Evolutionary conservation across 2,329 filamentous ascomycete species (phyloP), one percentile per base, ranked within the genome.

Genomic region (Atkinsonella texensis): DNA sequence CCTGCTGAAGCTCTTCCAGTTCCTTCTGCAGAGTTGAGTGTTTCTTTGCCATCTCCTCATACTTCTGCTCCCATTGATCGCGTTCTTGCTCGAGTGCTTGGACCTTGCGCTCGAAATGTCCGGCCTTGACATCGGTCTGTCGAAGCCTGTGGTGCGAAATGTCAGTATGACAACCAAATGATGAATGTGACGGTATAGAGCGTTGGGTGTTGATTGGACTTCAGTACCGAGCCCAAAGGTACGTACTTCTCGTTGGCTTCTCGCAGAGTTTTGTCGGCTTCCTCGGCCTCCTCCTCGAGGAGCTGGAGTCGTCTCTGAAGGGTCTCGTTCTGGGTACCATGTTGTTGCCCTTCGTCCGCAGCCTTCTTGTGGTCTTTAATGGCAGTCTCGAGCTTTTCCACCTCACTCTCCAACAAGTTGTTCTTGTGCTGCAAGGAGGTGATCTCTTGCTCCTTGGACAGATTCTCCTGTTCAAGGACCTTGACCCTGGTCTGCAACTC

Each of bases 61-160:
- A 97, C 79, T 98, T 97, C 72, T 79, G 69, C 78, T 97, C 93
- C 90, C 90, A 96, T 72, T 90, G 83, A 72, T 96, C 89, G 64
- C 88, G 86, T 69, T 90, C 82, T 66, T 81, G 77, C 76, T 98
- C 93, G 66, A 96, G 84, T 64, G 93, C 91, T 73, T 96, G 89
- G 62, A 97, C 93, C 80, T 97, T 97, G 74, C 93, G 93, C 78
- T 98, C 93, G 74, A 91, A 97, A 77, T 98, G 91, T 64, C 91
- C 93, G 65, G 91, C 90, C 80, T 97, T 97, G 75, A 97, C 89
- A 70, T 98, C 93, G 74, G 93, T 96, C 77, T 95, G 90, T 70
- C 93, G 90, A 67, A 97, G 88, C 76, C 93, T 98, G 62, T 58
- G 53, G 1, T 52, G 44, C 55, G 43, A 17, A 32, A 50, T 48